These are phyloP conservation scores for Fusarium brachygibbosum DNA, from an alignment of 2,329 filamentous ascomycete species.

Conservation along the genomic window DNA sequence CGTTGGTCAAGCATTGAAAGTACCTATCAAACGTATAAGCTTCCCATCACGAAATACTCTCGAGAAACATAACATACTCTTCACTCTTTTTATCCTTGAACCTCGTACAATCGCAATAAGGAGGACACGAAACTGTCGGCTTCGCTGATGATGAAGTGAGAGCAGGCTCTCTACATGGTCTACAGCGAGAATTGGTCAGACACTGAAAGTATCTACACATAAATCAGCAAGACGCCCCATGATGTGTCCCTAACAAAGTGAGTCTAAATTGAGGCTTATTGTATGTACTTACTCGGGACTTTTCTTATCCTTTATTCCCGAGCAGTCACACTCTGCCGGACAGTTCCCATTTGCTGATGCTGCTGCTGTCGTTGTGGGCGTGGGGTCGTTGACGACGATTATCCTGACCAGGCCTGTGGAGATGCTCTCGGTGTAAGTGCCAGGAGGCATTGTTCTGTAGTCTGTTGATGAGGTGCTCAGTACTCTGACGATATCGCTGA, in stretches of 20 bases:
- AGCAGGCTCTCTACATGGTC: constrained; percentile 42
- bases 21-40: constrained; percentile 43
- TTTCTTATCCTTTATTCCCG: constrained; percentile 45
- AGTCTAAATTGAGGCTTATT: not conserved
- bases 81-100: constrained; percentile 48
- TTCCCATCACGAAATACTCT: not conserved
- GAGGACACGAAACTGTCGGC: constrained; percentile 14
- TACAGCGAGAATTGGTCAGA: constrained; percentile 46
- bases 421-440: constrained; percentile 45
- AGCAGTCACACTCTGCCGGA: constrained; percentile 47
- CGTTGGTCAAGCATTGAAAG: constrained; percentile 55
- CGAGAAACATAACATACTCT: constrained; percentile 40
- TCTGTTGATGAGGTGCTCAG: constrained; percentile 24
- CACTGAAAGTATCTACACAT: constrained; percentile 49
- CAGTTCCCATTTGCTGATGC: constrained; percentile 16
- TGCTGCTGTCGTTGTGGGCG: constrained; percentile 5
- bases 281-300: constrained; percentile 43
- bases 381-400: constrained; percentile 40
- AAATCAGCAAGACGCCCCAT: constrained; percentile 8
- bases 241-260: not conserved
- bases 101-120: constrained; percentile 43
- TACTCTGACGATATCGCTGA: not conserved
- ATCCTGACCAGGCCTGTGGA: constrained; percentile 33
- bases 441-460: constrained; percentile 46
- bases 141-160: constrained; percentile 20